Conservation (phyloP, 1,139 yeast species). For the Geotrichum klebahnii region DNA sequence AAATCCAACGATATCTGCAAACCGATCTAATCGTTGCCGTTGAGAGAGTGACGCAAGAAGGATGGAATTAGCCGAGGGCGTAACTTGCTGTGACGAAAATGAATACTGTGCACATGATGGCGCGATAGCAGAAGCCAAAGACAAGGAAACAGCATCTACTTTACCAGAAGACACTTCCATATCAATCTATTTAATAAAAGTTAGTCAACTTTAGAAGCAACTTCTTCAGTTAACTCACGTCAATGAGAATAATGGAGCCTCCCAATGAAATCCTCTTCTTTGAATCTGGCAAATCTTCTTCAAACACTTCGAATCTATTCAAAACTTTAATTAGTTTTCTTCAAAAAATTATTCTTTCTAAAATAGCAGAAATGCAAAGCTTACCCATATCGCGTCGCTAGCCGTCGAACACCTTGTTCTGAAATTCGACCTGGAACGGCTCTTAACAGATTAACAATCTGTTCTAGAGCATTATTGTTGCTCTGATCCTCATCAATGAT, state of each 20-base stretch:
- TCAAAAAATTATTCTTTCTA: not conserved
- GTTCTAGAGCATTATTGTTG: slow-evolving; percentile 25
- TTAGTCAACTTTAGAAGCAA: not conserved
- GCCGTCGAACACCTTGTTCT: slow-evolving; percentile 35
- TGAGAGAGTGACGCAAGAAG: slow-evolving; percentile 30
- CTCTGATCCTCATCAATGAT: slow-evolving; percentile 6
- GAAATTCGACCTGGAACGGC: slow-evolving; percentile 37
- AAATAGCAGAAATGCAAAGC: too few relatives aligned
- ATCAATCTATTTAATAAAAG: slow-evolving; percentile 24
- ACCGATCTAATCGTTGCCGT: slow-evolving; percentile 35
- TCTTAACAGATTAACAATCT: slow-evolving; percentile 31
- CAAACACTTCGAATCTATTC: slow-evolving; percentile 37
- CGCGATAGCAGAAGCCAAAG: slow-evolving; percentile 34
- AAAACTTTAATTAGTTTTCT: not conserved
- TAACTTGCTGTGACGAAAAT: slow-evolving; percentile 31
- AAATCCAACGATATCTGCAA: slow-evolving; percentile 33
- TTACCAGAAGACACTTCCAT: slow-evolving; percentile 22
- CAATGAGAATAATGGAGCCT: slow-evolving; percentile 39
- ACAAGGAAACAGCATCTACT: slow-evolving; percentile 28
- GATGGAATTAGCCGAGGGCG: slow-evolving; percentile 30
- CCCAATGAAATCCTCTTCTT: slow-evolving; percentile 38
- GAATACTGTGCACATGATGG: slow-evolving; percentile 29
- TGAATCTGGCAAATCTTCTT: slow-evolving; percentile 29
- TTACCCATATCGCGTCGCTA: slow-evolving; percentile 31
- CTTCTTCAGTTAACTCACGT: slow-evolving; percentile 28